Evolutionary conservation across 768 basidiomycete genomes (phyloP).

Genomic region (Pleurotus citrinopileatus): DNA sequence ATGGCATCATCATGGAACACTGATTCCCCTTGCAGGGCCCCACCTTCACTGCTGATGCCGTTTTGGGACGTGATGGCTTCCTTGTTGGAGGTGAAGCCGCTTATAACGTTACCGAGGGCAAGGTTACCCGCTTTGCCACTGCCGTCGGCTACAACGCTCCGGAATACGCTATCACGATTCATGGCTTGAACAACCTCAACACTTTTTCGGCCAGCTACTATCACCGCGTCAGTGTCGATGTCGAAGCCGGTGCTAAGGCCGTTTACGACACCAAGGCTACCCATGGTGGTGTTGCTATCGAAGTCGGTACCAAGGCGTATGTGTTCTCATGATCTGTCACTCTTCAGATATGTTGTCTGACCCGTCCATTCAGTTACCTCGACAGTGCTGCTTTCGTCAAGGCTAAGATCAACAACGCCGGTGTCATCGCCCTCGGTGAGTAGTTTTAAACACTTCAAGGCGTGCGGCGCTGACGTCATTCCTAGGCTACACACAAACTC

Average conservation of each 20-base stretch:
- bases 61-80: conserved; percentile 96
- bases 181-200: conserved; percentile 92
- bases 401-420: conserved; percentile 97
- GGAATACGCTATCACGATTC: conserved; percentile 91
- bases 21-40: conserved; percentile 63
- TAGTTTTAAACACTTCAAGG: conserved; percentile 8
- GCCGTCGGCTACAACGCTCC: conserved; percentile 95
- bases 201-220: conserved; percentile 97
- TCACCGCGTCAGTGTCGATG: conserved; percentile 89
- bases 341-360: no score
- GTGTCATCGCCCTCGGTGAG: conserved; percentile 82
- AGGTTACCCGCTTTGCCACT: conserved; percentile 86
- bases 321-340: no score
- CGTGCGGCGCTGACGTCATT: conserved; percentile 6
- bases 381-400: conserved; percentile 92
- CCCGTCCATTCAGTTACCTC: conserved; percentile 63
- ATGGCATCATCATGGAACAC: conserved; percentile 2
- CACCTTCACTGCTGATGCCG: conserved; percentile 94
- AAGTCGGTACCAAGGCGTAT: conserved; percentile 94
- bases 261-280: conserved; percentile 94
- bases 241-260: conserved; percentile 95
- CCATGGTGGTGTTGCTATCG: conserved; percentile 81
- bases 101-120: conserved; percentile 95
- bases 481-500: conserved; percentile 84
- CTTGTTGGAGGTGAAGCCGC: conserved; percentile 93